These are phyloP conservation scores for Gloeopeniophorella convolvens DNA, from an alignment of 768 basidiomycete genomes.

Conservation along the genomic window DNA sequence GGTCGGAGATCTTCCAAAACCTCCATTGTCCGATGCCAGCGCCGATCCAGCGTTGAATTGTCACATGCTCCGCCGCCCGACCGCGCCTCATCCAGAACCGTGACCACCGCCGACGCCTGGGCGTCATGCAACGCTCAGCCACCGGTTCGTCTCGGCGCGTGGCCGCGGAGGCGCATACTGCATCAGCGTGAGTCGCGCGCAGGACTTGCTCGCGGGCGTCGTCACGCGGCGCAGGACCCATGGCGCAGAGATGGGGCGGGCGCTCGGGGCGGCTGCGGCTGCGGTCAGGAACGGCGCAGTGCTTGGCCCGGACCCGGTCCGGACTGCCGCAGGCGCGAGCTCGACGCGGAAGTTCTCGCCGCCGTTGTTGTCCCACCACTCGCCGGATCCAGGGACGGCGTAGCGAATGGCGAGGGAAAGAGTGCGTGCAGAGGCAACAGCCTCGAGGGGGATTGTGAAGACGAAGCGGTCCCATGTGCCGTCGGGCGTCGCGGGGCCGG, in stretches of 20 bases:
- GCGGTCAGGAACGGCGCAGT: not conserved
- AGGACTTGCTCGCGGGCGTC: not conserved
- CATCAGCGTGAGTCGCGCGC: not conserved
- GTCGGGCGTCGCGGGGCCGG: not conserved
- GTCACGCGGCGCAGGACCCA: not conserved
- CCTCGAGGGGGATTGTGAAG: slow-evolving; percentile 3
- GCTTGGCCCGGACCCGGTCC: not conserved
- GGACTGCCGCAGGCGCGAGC: not conserved
- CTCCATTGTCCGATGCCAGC: no score
- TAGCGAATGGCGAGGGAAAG: slow-evolving; percentile 1
- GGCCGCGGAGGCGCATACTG: not conserved
- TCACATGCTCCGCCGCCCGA: no score
- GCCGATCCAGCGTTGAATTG: no score
- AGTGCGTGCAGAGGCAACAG: not conserved
- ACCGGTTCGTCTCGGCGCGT: not conserved
- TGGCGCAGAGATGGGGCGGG: not conserved
- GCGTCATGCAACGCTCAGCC: not conserved
- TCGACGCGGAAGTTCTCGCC: not conserved
- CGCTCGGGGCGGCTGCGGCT: not conserved
- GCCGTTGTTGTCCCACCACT: slow-evolving; percentile 17
- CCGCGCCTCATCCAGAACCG: no score
- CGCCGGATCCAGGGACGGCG: not conserved
- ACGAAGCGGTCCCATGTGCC: slow-evolving; percentile 8
- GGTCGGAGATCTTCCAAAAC: no score
- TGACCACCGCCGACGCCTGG: no score